phyloP scores from a whole-genome alignment of 2,329 filamentous ascomycete genomes.

The Ilyonectria robusta region DNA sequence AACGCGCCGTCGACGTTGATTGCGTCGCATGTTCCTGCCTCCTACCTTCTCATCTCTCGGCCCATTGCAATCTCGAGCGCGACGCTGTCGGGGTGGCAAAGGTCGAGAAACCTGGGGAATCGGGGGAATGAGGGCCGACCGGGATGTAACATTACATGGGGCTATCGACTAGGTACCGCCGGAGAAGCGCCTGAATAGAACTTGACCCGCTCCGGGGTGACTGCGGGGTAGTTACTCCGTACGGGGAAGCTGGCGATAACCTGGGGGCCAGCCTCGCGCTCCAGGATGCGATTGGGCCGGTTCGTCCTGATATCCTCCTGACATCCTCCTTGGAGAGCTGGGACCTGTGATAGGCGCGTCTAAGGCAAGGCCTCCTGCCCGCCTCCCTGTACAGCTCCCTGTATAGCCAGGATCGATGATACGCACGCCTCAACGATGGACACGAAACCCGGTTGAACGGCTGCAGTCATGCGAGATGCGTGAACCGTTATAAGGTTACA shows the following conservation, averaged over 20 bases:
- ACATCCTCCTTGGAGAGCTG: not conserved
- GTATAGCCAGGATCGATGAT: slow-evolving; percentile 18
- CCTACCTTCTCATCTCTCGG: too few species aligned
- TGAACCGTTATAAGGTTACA: not conserved
- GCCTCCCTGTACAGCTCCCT: not conserved
- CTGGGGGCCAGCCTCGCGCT: not conserved
- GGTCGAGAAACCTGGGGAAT: too few species aligned
- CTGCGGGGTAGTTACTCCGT: slow-evolving; percentile 19
- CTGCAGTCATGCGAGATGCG: not conserved
- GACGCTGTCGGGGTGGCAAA: too few species aligned
- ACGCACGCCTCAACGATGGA: slow-evolving; percentile 37
- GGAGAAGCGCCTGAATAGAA: not conserved
- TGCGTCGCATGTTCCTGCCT: too few species aligned
- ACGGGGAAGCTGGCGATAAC: slow-evolving; percentile 12
- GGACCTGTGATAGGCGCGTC: slow-evolving; percentile 25
- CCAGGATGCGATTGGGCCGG: not conserved
- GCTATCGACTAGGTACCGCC: not conserved
- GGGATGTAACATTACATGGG: not conserved
- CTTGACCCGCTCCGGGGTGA: slow-evolving; percentile 17
- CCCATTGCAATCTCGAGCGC: too few species aligned
- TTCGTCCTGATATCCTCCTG: not conserved
- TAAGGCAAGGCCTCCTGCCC: not conserved
- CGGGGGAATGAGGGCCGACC: too few species aligned
- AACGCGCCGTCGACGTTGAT: too few species aligned
- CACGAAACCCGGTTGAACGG: slow-evolving; percentile 11